Conservation (phyloP, 2,329 filamentous ascomycete species). For the Ophiostoma tasmaniense region DNA sequence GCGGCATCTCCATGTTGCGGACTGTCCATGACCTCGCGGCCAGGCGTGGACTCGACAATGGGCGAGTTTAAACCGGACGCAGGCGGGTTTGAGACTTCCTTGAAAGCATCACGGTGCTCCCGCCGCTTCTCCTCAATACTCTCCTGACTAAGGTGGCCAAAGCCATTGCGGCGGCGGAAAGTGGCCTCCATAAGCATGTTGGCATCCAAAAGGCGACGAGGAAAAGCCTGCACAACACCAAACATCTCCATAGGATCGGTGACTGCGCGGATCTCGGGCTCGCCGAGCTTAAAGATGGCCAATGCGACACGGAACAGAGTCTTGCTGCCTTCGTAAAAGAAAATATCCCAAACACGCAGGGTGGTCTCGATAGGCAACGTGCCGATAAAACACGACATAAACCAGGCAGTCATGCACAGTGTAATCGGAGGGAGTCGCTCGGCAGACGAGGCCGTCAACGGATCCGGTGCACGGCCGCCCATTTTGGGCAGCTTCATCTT, state of each 20-base stretch:
- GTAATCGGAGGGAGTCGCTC: conserved; percentile 75
- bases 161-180: conserved; percentile 70
- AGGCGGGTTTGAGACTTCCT: conserved; percentile 36
- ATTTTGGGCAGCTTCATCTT: conserved; percentile 34
- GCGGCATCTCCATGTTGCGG: background rate
- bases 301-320: conserved; percentile 88
- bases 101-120: conserved; percentile 51
- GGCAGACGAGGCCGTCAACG: conserved; percentile 18
- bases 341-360: conserved; percentile 86
- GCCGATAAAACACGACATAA: conserved; percentile 95
- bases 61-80: conserved; percentile 23
- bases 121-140: conserved; percentile 68
- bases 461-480: conserved; percentile 33
- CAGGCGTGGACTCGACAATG: background rate
- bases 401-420: conserved; percentile 89
- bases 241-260: conserved; percentile 92
- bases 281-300: conserved; percentile 82
- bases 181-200: conserved; percentile 76
- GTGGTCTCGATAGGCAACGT: conserved; percentile 87
- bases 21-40: background rate
- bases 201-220: conserved; percentile 70
- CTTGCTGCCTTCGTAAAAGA: conserved; percentile 92
- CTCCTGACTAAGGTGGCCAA: conserved; percentile 72
- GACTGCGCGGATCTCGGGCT: conserved; percentile 69
- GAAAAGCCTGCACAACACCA: conserved; percentile 82